Conservation (phyloP, 1,284 basidiomycete genomes). For the Fomes fomentarius region DNA sequence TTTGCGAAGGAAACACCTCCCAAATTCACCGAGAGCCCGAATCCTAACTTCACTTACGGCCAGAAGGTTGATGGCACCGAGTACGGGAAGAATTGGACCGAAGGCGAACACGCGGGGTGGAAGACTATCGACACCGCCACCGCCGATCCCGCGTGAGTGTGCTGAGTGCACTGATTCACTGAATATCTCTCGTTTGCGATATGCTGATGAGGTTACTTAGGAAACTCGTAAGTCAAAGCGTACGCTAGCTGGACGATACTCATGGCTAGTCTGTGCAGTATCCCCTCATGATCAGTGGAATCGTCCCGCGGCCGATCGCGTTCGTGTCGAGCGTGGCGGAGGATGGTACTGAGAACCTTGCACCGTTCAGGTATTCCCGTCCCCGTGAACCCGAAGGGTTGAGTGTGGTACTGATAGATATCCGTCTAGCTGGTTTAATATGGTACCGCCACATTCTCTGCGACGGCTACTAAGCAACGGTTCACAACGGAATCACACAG, state of each 20-base stretch:
- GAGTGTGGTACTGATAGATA: background rate
- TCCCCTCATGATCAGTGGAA: conserved; percentile 63
- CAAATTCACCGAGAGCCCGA: conserved; percentile 51
- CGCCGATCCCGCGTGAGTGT: conserved; percentile 46
- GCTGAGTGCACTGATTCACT: background rate
- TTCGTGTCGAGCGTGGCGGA: conserved; percentile 68
- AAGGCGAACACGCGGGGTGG: conserved; percentile 58
- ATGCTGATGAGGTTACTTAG: conserved; percentile 3
- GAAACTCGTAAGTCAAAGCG: conserved; percentile 13
- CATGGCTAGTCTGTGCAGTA: conserved; percentile 22
- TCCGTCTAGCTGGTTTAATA: conserved; percentile 58
- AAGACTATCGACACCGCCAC: conserved; percentile 54
- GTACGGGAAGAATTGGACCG: conserved; percentile 51
- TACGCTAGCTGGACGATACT: background rate
- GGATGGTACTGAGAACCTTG: conserved; percentile 65
- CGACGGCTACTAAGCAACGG: background rate
- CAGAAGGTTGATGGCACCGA: conserved; percentile 51
- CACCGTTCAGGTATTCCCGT: conserved; percentile 57
- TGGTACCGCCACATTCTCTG: conserved; percentile 25
- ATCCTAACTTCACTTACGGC: conserved; percentile 62
- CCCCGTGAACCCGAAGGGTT: conserved; percentile 9
- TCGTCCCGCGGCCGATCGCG: conserved; percentile 75
- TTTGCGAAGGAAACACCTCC: conserved; percentile 17
- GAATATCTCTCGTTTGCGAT: background rate
- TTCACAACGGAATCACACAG: conserved; percentile 33